Evolutionary conservation across 1,284 basidiomycete genomes (phyloP).

Genomic region (Malassezia brasiliensis): DNA sequence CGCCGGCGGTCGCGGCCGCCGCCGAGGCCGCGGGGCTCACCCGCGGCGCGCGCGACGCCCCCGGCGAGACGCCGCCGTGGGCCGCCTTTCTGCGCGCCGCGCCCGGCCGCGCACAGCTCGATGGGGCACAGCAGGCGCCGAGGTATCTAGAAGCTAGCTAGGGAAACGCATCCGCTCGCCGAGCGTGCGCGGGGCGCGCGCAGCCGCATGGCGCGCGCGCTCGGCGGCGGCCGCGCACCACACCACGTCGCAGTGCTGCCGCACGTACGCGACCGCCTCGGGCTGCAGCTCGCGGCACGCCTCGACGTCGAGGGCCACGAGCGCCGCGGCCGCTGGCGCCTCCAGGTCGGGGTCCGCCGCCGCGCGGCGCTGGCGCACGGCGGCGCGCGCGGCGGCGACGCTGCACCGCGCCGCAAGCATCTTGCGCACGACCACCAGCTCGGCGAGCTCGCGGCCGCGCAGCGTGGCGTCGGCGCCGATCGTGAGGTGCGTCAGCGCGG

Average conservation of each 20-base stretch:
- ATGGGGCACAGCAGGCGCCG: not conserved
- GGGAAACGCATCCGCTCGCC: not conserved
- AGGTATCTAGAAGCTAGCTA: not conserved
- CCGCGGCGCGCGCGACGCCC: not conserved
- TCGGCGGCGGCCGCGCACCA: not conserved
- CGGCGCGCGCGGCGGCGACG: not conserved
- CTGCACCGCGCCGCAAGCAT: not conserved
- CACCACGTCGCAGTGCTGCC: not conserved
- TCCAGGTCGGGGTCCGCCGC: not conserved
- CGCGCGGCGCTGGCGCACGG: not conserved
- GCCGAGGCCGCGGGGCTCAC: not conserved
- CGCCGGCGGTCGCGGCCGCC: slow-evolving; percentile 24
- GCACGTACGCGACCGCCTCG: slow-evolving; percentile 1
- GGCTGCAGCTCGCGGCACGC: slow-evolving; percentile 3
- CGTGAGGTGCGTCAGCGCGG: not conserved
- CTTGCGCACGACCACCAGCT: slow-evolving; percentile 9
- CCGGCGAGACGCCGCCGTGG: not conserved
- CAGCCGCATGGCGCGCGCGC: not conserved
- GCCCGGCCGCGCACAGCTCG: not conserved
- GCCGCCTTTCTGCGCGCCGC: not conserved
- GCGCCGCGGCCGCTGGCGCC: not conserved
- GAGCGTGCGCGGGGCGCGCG: not conserved
- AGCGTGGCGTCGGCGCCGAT: slow-evolving; percentile 3
- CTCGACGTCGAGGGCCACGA: slow-evolving; percentile 4
- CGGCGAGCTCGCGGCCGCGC: slow-evolving; percentile 12